A percentile compares a stretch with the other conserved stretches of the same genome.
Conservation (phyloP, 2,329 filamentous ascomycete genomes). For the Fusarium sp. region DNA sequence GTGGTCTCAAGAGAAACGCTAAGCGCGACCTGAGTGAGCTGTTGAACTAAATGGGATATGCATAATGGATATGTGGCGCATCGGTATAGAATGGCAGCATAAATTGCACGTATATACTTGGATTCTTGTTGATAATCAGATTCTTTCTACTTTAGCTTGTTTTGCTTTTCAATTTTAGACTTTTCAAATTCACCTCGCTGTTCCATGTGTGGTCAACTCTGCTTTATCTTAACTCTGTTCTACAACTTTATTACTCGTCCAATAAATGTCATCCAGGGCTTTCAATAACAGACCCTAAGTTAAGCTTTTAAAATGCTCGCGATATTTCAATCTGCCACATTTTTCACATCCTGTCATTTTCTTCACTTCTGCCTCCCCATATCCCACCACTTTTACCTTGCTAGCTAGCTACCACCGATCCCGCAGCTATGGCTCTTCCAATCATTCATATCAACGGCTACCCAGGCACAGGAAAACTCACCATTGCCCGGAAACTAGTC, state of each 20-base stretch:
- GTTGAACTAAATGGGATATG: background rate
- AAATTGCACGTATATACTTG: background rate
- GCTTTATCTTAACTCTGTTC: fast-evolving
- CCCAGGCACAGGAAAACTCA: background rate
- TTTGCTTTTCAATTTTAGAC: background rate
- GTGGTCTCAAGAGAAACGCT: conserved; percentile 8
- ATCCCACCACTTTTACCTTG: background rate
- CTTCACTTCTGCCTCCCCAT: background rate
- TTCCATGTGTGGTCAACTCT: background rate
- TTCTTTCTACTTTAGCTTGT: background rate
- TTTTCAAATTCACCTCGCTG: background rate
- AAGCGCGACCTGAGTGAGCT: conserved; percentile 14
- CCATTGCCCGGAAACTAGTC: background rate
- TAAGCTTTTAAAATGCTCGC: background rate
- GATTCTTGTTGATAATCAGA: background rate
- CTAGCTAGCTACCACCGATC: too few species aligned
- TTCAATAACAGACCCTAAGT: background rate
- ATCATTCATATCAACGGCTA: conserved; percentile 2
- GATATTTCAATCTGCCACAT: too few species aligned
- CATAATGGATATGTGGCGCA: background rate
- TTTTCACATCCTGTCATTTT: background rate
- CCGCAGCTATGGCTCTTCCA: background rate
- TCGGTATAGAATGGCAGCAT: background rate
- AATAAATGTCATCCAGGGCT: background rate
- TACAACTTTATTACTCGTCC: background rate